phyloP scores from a whole-genome alignment of 192 early-diverging fungal genomes.

The Umbelopsis vinacea region DNA sequence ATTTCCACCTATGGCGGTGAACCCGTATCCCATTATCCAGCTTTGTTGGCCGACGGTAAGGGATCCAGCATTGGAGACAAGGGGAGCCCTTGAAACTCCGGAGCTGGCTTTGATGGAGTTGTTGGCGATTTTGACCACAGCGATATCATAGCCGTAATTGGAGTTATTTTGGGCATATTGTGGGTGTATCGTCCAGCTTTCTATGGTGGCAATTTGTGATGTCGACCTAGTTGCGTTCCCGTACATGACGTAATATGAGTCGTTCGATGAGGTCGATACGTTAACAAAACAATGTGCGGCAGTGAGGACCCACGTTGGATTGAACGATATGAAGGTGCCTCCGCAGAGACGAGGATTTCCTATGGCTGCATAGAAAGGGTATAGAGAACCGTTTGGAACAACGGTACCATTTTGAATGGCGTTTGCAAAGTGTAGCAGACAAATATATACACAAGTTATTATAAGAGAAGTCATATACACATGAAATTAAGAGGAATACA shows the following conservation, averaged over 20 bases:
- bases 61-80: background rate
- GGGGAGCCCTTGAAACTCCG: background rate
- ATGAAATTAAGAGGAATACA: background rate
- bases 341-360: slow-evolving; percentile 17
- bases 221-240: slow-evolving; percentile 10
- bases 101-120: background rate
- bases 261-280: background rate
- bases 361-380: slow-evolving; percentile 3
- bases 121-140: background rate
- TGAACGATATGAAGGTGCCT: slow-evolving; percentile 14
- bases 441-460: background rate
- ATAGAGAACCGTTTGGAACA: slow-evolving; percentile 7
- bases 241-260: slow-evolving; percentile 9
- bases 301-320: slow-evolving; percentile 21
- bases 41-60: background rate
- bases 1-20: background rate
- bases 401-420: slow-evolving; percentile 24
- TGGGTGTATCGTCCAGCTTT: slow-evolving; percentile 14
- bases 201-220: background rate
- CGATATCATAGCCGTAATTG: slow-evolving; percentile 5
- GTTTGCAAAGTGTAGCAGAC: background rate
- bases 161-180: slow-evolving; percentile 2
- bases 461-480: background rate
- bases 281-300: slow-evolving; percentile 24
- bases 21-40: slow-evolving; percentile 7